phyloP scores from a whole-genome alignment of 768 basidiomycete genomes.

The Mycena rosella region DNA sequence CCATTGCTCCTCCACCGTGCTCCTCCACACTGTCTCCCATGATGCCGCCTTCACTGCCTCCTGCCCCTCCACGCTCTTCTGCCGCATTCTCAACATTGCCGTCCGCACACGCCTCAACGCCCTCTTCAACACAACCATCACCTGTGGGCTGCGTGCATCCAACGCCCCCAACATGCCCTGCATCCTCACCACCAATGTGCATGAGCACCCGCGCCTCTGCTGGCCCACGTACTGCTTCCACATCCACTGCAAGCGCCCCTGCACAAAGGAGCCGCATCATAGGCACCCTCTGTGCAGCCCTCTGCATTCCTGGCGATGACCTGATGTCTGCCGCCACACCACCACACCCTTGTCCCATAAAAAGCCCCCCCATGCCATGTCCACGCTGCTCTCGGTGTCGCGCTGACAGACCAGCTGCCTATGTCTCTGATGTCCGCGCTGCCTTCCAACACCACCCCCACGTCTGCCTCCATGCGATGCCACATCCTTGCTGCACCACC shows the following conservation, averaged over 20 bases:
- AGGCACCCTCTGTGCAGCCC: too few relatives aligned
- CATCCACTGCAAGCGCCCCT: constrained; percentile 51
- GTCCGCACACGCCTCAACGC: constrained; percentile 38
- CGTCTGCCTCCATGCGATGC: too few relatives aligned
- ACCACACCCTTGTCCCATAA: too few relatives aligned
- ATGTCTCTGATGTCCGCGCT: too few relatives aligned
- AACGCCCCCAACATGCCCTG: constrained; percentile 47
- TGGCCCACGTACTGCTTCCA: constrained; percentile 55
- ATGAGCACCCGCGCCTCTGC: constrained; percentile 46
- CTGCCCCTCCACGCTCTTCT: constrained; percentile 51
- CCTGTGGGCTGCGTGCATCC: constrained; percentile 49
- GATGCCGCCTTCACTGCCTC: constrained; percentile 46
- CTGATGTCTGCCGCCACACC: too few relatives aligned
- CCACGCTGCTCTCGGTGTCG: too few relatives aligned
- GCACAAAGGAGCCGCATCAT: too few relatives aligned
- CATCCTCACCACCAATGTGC: constrained; percentile 50
- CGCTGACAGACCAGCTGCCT: too few relatives aligned
- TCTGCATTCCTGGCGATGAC: too few relatives aligned
- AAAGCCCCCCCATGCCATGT: too few relatives aligned
- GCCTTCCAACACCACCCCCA: too few relatives aligned
- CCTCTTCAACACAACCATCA: constrained; percentile 41
- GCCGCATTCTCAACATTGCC: constrained; percentile 46
- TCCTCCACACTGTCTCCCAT: constrained; percentile 45
- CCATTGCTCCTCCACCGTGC: constrained; percentile 60
- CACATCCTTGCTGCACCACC: too few relatives aligned